Evolutionary conservation across 164 flowering plant species (phyloP), one percentile per base, ranked within the genome.

Genomic region (Vitis labrusca): DNA sequence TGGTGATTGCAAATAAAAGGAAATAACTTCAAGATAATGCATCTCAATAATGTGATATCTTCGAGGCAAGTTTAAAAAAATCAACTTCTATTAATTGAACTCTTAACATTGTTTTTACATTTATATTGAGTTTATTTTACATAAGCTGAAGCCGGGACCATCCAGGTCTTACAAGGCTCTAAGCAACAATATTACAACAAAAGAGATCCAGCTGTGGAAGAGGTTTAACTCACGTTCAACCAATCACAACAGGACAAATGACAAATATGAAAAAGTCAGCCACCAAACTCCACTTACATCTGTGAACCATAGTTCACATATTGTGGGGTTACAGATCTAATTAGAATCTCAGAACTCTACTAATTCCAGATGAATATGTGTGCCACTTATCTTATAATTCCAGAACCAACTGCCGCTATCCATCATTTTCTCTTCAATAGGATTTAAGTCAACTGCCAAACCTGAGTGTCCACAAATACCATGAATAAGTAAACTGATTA

Each of bases 361-460:
- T 86, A 84, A 70, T 74, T 91, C 91, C 84, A 92, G 69, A 47
- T 80, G 78, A 80, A 92, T 77, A 67, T 82, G 87, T 4, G 77
- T 51, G 64, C 88, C 93, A 17, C 79, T 73, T 73, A 86, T 74
- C 71, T 76, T 78, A 83, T 94, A 92, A 57, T 82, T 85, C 99
- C 99, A 94, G 66, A 74, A 83, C 99, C 99, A 94, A 79, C 94
- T 92, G 78, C 99, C 97, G 9, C 64, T 74, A 14, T 91, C 91
- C 83, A 80, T 82, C 88, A 77, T 71, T 16, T 78, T 72, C 54
- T 75, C 64, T 68, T 79, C 82, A 59, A 94, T 80, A 29, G 87
- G 82, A 32, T 82, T 78, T 64, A 91, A 73, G 65, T 83, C 81
- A 37, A 78, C 63, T 14, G 71, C 79, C 64, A 91, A 64, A 73